Conservation (phyloP, 768 basidiomycete genomes). For the Leccinum uliginosum region DNA sequence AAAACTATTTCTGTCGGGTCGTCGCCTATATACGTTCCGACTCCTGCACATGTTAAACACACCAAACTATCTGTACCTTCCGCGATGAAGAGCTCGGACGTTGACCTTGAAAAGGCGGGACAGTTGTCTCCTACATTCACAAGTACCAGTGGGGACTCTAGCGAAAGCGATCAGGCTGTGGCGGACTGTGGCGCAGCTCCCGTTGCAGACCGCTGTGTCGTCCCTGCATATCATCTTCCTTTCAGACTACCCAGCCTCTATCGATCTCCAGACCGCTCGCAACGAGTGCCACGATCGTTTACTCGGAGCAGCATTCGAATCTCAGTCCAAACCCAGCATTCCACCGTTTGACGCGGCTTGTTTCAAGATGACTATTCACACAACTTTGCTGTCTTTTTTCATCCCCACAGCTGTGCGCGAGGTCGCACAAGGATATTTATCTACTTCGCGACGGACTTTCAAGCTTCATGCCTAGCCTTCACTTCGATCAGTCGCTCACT, state of each 20-base stretch:
- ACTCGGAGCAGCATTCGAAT: slow-evolving; percentile 5
- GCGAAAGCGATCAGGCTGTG: background rate
- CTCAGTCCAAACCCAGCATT: slow-evolving; percentile 12
- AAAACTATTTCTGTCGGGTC: slow-evolving; percentile 18
- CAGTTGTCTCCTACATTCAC: slow-evolving; percentile 1
- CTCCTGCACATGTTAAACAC: slow-evolving; percentile 6
- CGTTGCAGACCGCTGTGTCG: background rate
- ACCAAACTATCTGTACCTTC: background rate
- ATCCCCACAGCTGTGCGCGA: slow-evolving; percentile 4
- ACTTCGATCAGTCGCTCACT: slow-evolving; percentile 1
- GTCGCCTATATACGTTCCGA: slow-evolving; percentile 9
- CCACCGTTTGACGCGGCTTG: slow-evolving; percentile 2
- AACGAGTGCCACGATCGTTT: slow-evolving; percentile 3
- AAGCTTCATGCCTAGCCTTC: background rate
- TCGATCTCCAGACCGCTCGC: background rate
- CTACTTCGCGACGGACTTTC: slow-evolving; percentile 12
- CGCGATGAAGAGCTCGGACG: background rate
- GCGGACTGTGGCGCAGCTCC: background rate
- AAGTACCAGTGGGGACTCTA: background rate
- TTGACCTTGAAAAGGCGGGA: slow-evolving; percentile 16
- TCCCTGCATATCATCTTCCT: slow-evolving; percentile 16
- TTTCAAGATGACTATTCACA: background rate
- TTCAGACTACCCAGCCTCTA: slow-evolving; percentile 11
- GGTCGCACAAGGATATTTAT: slow-evolving; percentile 9
- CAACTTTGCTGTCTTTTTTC: background rate